Conservation (phyloP, 768 basidiomycete species). For the Tylopilus rubrobrunneus region DNA sequence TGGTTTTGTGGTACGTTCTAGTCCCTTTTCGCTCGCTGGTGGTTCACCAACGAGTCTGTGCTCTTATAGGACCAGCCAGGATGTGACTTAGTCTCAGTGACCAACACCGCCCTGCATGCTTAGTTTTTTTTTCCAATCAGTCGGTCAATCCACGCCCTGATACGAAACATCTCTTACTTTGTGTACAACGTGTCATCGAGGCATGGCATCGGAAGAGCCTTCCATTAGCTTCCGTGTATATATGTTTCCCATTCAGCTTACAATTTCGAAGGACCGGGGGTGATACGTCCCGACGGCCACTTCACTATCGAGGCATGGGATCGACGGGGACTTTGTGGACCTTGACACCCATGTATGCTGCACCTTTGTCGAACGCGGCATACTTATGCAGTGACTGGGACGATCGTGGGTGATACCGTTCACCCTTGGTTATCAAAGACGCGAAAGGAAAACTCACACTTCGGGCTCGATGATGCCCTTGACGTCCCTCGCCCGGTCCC, state of each 20-base stretch:
- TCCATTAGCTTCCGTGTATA: slow-evolving; percentile 84
- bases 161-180: slow-evolving; percentile 42
- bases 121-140: too few species aligned
- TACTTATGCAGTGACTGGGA: too few species aligned
- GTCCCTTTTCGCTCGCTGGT: background rate
- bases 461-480: too few species aligned
- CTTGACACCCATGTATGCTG: too few species aligned
- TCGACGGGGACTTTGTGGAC: too few species aligned
- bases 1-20: slow-evolving; percentile 61
- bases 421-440: too few species aligned
- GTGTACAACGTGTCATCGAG: slow-evolving; percentile 75
- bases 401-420: too few species aligned
- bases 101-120: slow-evolving; percentile 61
- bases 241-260: slow-evolving; percentile 28
- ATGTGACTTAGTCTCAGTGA: slow-evolving; percentile 56
- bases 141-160: slow-evolving; percentile 55
- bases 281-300: too few species aligned
- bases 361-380: too few species aligned
- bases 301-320: too few species aligned
- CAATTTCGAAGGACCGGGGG: background rate
- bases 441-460: too few species aligned
- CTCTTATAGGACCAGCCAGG: slow-evolving; percentile 62
- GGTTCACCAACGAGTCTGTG: background rate
- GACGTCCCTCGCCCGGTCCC: too few species aligned
- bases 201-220: slow-evolving; percentile 81